These are phyloP conservation scores for Penicillium sp. DNA, from an alignment of 2,329 filamentous ascomycete species.

Conservation along the genomic window DNA sequence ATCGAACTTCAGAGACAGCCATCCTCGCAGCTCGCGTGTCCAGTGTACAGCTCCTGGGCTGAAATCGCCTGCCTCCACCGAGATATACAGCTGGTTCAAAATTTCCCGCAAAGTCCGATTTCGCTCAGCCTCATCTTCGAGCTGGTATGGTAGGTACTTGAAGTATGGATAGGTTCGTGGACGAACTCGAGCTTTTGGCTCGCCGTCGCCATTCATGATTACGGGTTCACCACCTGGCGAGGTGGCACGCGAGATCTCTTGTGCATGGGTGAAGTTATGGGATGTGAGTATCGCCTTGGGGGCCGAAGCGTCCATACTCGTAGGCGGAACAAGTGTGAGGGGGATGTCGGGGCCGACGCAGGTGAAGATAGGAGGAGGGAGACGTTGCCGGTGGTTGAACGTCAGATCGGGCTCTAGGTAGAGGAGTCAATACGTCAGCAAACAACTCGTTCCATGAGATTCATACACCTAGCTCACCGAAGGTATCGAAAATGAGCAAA, in stretches of 20 bases:
- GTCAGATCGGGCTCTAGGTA: slow-evolving; percentile 29
- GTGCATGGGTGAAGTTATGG: slow-evolving; percentile 47
- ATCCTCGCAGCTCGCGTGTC: slow-evolving; percentile 93
- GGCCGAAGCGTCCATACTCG: slow-evolving; percentile 39
- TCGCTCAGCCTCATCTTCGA: slow-evolving; percentile 77
- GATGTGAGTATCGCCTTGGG: slow-evolving; percentile 39
- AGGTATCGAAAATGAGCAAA: neutral
- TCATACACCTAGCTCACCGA: neutral
- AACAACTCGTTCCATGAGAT: slow-evolving; percentile 5
- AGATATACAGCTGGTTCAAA: slow-evolving; percentile 88
- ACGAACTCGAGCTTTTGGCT: slow-evolving; percentile 67
- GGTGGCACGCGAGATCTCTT: slow-evolving; percentile 80
- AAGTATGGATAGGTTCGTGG: slow-evolving; percentile 94
- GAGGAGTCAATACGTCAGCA: slow-evolving; percentile 26
- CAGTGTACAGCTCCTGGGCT: slow-evolving; percentile 91
- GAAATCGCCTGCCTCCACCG: slow-evolving; percentile 90
- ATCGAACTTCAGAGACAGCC: slow-evolving; percentile 97
- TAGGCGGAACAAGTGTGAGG: slow-evolving; percentile 19
- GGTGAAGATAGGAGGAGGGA: slow-evolving; percentile 23
- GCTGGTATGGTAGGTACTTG: slow-evolving; percentile 81
- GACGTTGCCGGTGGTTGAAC: slow-evolving; percentile 21
- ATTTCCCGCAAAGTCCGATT: slow-evolving; percentile 82
- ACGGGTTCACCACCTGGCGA: slow-evolving; percentile 66
- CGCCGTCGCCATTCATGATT: slow-evolving; percentile 54
- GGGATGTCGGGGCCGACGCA: slow-evolving; percentile 15